phyloP scores from a whole-genome alignment of 768 basidiomycete species.

The Agaricus sinodeliciosus region DNA sequence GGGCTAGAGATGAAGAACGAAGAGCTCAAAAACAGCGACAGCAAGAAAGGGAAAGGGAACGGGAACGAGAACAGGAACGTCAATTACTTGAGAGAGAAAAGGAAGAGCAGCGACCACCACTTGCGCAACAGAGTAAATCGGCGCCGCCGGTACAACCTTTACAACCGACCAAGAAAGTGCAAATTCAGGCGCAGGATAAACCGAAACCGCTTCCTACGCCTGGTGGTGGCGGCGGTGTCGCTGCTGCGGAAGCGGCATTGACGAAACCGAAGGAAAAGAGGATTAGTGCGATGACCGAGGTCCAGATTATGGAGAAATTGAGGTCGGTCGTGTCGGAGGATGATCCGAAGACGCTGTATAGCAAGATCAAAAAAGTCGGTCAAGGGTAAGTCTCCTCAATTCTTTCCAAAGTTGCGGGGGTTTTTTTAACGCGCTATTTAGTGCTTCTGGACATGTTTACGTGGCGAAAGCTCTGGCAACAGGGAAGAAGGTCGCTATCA shows the following conservation, averaged over 20 bases:
- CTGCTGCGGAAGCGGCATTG: constrained; percentile 60
- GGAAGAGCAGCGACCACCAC: constrained; percentile 17
- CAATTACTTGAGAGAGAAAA: constrained; percentile 17
- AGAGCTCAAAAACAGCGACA: constrained; percentile 19
- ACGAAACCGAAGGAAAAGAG: constrained; percentile 79
- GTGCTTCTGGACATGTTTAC: constrained; percentile 96
- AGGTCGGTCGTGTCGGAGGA: constrained; percentile 79
- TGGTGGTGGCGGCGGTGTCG: constrained; percentile 26
- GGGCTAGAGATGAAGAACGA: constrained; percentile 25
- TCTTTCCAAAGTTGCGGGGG: constrained; percentile 8
- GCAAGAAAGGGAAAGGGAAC: constrained; percentile 17
- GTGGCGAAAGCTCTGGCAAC: constrained; percentile 87
- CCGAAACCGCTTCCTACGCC: constrained; percentile 29
- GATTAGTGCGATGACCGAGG: constrained; percentile 95
- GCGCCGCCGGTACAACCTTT: constrained; percentile 61
- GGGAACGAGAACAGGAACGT: constrained; percentile 9
- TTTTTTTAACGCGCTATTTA: constrained; percentile 23
- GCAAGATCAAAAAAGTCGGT: constrained; percentile 98
- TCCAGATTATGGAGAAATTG: constrained; percentile 97
- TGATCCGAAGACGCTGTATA: constrained; percentile 86
- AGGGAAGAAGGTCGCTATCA: constrained; percentile 91
- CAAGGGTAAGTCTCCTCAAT: constrained; percentile 87
- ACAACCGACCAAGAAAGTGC: constrained; percentile 70
- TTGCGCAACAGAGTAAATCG: constrained; percentile 31
- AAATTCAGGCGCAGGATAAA: constrained; percentile 46